Evolutionary conservation across 192 early-diverging fungal species (phyloP), one percentile per base, ranked within the genome.

Genomic region (Dissophora globulifera): DNA sequence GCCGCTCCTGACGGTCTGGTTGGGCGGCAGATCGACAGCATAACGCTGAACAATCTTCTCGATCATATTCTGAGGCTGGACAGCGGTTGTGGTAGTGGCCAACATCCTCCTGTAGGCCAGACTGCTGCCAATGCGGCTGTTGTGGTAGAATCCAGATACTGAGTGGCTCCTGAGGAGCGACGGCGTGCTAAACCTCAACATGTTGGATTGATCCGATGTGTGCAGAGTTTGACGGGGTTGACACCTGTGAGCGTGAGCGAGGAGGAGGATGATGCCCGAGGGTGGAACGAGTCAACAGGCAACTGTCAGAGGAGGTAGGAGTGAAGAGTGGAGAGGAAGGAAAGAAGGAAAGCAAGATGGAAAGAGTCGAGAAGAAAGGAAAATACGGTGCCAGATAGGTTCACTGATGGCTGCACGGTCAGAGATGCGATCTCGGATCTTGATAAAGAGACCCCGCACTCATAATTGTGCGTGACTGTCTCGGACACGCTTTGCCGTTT

Each of bases 31-130:
- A 40, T 91, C 92, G 6, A 95, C 84, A 4, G 95, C 91, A 70
- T 96, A 95, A 48, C 89, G 87, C 81, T 98, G 95, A 6, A 92
- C 95, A 66, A 99, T 97, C 80, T 97, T 96, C 74, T 99, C 97
- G 19, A 99, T 88, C 70, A 97, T 79, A 43, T 93, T 98, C 79
- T 97, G 95, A 22, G 57, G 57, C 26, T 59, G 57, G 57, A 59
- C 43, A n/a, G 57, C 87, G 17, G 81, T 87, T n/a, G 81, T 94
- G 26, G 91, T 91, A 46, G 75, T 95, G 57, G 88, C 89, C 2
- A 86, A 84, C 30, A 96, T 76, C 22, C 72, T 66, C 25, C 47
- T 66, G 57, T 42, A 69, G 22, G 12, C 31, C 23, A 56, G 30
- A 13, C 38, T 46, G 52, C 31, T 47, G 35, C 23, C 10, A n/a